Conservation (phyloP, 108 stramenopile genomes). For the Conticribra weissflogii region DNA sequence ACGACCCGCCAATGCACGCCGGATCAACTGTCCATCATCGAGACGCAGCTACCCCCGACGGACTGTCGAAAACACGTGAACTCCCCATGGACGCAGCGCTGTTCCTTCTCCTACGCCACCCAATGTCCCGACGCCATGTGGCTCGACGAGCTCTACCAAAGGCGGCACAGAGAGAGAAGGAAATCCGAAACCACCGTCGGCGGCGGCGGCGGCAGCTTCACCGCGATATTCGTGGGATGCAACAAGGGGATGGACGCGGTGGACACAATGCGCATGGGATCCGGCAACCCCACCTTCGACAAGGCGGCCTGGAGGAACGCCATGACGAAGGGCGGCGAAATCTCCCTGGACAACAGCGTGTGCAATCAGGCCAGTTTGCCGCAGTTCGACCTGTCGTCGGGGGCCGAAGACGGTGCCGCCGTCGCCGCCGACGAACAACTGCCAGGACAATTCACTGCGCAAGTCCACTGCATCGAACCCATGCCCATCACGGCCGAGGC, state of each 20-base stretch:
- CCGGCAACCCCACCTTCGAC: conserved; percentile 37
- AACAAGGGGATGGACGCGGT: conserved; percentile 79
- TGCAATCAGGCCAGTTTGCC: conserved; percentile 30
- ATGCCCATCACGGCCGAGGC: conserved; percentile 51
- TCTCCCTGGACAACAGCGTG: conserved; percentile 1
- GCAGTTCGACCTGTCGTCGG: conserved; percentile 9
- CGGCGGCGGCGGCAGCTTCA: conserved; percentile 1
- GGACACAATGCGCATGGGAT: conserved; percentile 58
- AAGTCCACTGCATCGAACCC: conserved; percentile 62
- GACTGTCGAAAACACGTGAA: conserved; percentile 6
- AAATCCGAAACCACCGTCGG: not conserved
- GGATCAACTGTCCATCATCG: conserved; percentile 17
- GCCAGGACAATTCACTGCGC: too few species aligned
- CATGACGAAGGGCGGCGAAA: conserved; percentile 17
- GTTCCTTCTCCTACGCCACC: conserved; percentile 45
- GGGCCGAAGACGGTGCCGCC: too few species aligned
- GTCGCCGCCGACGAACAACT: too few species aligned
- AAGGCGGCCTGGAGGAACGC: conserved; percentile 49
- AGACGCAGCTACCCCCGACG: conserved; percentile 15
- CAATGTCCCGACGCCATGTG: conserved; percentile 46
- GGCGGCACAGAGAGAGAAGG: conserved; percentile 2
- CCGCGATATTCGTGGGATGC: conserved; percentile 62
- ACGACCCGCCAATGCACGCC: conserved; percentile 26
- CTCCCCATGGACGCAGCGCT: conserved; percentile 17
- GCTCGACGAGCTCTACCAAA: conserved; percentile 35